Evolutionary conservation across 75 land plant species (phyloP).

Genomic region (Pinus albicaulis): DNA sequence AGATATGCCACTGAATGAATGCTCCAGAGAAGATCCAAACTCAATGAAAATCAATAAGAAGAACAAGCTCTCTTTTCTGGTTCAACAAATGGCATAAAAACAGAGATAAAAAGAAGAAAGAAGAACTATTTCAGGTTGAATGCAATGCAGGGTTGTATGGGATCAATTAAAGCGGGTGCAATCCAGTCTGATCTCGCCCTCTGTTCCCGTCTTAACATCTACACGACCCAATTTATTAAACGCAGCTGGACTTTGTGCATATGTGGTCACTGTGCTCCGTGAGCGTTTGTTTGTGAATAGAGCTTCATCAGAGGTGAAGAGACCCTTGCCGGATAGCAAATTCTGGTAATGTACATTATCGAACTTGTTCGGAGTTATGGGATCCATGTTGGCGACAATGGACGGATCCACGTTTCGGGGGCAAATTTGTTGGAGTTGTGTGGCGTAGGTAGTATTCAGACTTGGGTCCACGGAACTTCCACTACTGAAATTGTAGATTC

Average conservation of each 20-base stretch:
- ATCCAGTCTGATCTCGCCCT: conserved; percentile 52
- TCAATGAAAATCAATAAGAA: no score
- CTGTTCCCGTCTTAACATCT: conserved; percentile 49
- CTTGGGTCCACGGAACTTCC: conserved; percentile 42
- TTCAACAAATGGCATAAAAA: no score
- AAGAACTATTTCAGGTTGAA: no score
- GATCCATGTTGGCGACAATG: conserved; percentile 59
- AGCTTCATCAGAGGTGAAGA: conserved; percentile 54
- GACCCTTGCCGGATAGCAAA: conserved; percentile 41
- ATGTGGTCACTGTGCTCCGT: conserved; percentile 23
- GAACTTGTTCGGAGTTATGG: conserved; percentile 43
- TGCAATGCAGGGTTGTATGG: no score
- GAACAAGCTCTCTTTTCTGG: no score
- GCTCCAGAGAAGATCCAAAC: no score
- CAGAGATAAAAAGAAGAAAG: no score
- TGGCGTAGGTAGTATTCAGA: conserved; percentile 46
- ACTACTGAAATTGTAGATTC: conserved; percentile 28
- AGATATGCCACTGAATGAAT: no score
- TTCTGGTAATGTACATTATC: conserved; percentile 66
- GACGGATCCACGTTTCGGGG: conserved; percentile 59
- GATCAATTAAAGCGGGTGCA: conserved; percentile 33
- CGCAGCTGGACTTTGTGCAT: conserved; percentile 27
- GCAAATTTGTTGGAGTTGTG: conserved; percentile 35
- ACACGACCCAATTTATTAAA: conserved; percentile 59
- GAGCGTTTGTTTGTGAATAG: conserved; percentile 47